Evolutionary conservation across 352 stramenopile species (phyloP).

Genomic region (Phytophthora citrophthora): DNA sequence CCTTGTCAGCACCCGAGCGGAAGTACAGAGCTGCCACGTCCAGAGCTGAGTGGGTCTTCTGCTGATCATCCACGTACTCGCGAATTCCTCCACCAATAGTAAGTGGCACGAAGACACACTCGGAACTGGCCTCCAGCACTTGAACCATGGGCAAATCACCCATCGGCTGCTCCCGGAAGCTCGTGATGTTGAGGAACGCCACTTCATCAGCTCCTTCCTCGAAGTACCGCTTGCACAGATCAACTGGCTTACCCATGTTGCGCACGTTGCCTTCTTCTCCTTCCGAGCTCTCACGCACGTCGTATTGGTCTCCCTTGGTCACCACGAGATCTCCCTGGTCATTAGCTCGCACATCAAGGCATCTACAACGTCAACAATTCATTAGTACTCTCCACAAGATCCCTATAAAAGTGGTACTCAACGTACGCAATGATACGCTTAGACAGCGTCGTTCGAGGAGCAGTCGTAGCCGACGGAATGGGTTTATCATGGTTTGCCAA

Average conservation of each 20-base stretch:
- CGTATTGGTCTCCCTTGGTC: slow-evolving; percentile 99
- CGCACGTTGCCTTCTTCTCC: slow-evolving; percentile 91
- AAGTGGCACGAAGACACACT: slow-evolving; percentile 97
- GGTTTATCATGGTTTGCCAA: slow-evolving; percentile 53
- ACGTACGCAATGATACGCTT: slow-evolving; percentile 96
- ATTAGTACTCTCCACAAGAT: slow-evolving; percentile 11
- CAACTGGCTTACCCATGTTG: slow-evolving; percentile 98
- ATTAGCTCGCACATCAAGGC: slow-evolving; percentile 97
- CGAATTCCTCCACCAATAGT: slow-evolving; percentile 98
- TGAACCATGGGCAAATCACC: slow-evolving; percentile 97
- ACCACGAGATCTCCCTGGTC: slow-evolving; percentile 97
- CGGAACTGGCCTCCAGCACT: slow-evolving; percentile 94
- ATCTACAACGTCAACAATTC: slow-evolving; percentile 46
- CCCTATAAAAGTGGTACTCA: not conserved
- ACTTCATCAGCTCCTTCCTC: slow-evolving; percentile 97
- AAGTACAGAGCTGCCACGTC: slow-evolving; percentile 98
- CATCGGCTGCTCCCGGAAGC: slow-evolving; percentile 96
- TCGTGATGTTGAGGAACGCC: slow-evolving; percentile 99
- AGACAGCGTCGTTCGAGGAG: slow-evolving; percentile 78
- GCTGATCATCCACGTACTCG: slow-evolving; percentile 93
- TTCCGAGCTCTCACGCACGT: slow-evolving; percentile 92
- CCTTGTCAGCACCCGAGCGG: slow-evolving; percentile 98
- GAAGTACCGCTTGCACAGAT: slow-evolving; percentile 96
- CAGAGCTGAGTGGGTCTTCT: slow-evolving; percentile 90
- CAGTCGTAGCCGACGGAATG: slow-evolving; percentile 36